Evolutionary conservation across 106 monocot genomes (phyloP), one percentile per base, ranked within the genome.

Genomic region (Narthecium ossifragum): DNA sequence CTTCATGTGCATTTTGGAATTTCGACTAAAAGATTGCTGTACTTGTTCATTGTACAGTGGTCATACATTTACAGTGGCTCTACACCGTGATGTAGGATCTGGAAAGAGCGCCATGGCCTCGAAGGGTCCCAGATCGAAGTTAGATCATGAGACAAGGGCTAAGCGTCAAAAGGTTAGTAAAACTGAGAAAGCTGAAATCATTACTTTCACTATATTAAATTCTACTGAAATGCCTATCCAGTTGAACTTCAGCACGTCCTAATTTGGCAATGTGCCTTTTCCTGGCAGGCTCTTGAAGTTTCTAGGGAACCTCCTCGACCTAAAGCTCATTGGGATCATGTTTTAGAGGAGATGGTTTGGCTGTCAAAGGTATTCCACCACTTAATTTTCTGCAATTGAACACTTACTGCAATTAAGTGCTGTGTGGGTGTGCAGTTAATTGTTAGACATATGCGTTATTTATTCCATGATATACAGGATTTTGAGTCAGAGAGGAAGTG

Each of bases 401-500:
- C 14, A 8, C 23, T 1, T 27, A 26, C 22, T 15, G 15, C 22
- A 23, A 46, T 25, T 39, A 11, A 34, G 14, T 37, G 23, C 21
- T 36, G 34, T 37, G 14, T 36, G 13, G n/a, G n/a, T n/a, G n/a
- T n/a, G n/a, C n/a, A n/a, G n/a, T n/a, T n/a, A n/a, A n/a, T n/a
- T n/a, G n/a, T n/a, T n/a, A n/a, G n/a, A n/a, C n/a, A n/a, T n/a
- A n/a, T n/a, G n/a, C n/a, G n/a, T n/a, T n/a, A n/a, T n/a, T n/a
- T n/a, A n/a, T n/a, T n/a, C n/a, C n/a, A n/a, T n/a, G n/a, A n/a
- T 31, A 66, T 53, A 9, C 62, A 99, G 91, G 98, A 91, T 75
- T 99, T 99, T 80, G 98, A 99, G 36, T 75, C 98, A 24, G 98
- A 91, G 65, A 88, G 98, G 48, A 91, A 92, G 77, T 99, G 91